These are phyloP conservation scores for Durusdinium trenchii DNA, from an alignment of 73 alveolate genomes.

Conservation along the genomic window DNA sequence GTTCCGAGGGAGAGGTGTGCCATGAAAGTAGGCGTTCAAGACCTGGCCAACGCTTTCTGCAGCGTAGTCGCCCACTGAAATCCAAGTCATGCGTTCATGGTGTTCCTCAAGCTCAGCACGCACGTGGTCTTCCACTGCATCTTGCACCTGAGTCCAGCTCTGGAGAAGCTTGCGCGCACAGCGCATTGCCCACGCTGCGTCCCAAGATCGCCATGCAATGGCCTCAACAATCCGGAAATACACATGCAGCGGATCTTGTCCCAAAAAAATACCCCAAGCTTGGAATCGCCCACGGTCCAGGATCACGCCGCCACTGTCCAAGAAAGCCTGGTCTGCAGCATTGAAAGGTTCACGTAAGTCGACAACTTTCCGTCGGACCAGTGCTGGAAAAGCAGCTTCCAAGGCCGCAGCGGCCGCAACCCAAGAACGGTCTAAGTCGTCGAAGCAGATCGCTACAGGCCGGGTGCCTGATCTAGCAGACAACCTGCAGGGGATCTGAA, in stretches of 20 bases:
- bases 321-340: neutral
- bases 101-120: neutral
- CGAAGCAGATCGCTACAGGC: slow-evolving; percentile 1
- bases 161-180: neutral
- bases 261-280: neutral
- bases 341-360: neutral
- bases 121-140: neutral
- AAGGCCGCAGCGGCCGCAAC: neutral
- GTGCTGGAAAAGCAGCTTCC: slow-evolving; percentile 11
- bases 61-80: neutral
- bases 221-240: neutral
- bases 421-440: neutral
- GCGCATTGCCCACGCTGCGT: slow-evolving; percentile 2
- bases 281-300: neutral
- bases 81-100: neutral
- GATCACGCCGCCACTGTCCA: neutral
- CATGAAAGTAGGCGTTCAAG: neutral
- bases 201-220: slow-evolving; percentile 9
- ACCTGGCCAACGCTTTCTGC: neutral
- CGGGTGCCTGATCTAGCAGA: neutral
- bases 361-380: neutral
- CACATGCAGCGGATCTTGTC: neutral
- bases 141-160: neutral
- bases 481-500: neutral
- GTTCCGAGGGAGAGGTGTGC: neutral